phyloP scores from a whole-genome alignment of 148 eudicot species.

The Nyssa sinensis region DNA sequence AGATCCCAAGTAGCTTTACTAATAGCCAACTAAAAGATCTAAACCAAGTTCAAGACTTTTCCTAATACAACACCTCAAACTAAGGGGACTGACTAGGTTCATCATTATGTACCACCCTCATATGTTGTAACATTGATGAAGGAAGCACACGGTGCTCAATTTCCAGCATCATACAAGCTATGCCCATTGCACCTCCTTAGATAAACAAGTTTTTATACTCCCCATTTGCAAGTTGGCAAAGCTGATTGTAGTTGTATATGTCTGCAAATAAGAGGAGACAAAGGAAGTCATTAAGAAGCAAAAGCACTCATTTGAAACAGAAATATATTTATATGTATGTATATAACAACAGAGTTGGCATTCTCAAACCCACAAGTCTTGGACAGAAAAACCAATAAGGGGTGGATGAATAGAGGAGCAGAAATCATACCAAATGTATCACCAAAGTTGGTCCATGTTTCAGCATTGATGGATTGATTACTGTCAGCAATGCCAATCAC shows the following conservation, averaged over 20 bases:
- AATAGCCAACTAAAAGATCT: neutral
- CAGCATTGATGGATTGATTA: constrained; percentile 60
- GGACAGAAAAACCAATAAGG: neutral
- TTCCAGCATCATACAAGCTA: neutral
- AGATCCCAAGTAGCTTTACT: too few relatives aligned
- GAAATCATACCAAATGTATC: constrained; percentile 58
- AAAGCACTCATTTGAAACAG: too few relatives aligned
- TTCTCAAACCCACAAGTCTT: neutral
- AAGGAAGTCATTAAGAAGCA: neutral
- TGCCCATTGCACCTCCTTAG: constrained; percentile 24
- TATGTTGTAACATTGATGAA: neutral
- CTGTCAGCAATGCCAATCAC: constrained; percentile 87
- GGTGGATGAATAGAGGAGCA: neutral
- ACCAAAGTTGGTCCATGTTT: constrained; percentile 68
- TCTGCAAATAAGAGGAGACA: constrained; percentile 48
- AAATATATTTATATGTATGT: neutral
- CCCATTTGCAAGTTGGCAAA: constrained; percentile 79
- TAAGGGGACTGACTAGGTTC: neutral
- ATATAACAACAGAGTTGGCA: neutral
- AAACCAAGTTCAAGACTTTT: neutral
- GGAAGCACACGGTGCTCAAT: neutral
- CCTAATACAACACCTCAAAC: constrained; percentile 8
- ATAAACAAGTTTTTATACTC: constrained; percentile 88
- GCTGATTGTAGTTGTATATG: constrained; percentile 53
- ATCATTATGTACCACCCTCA: neutral